Percentiles rank a stretch among this genome's conserved stretches.
Conservation (phyloP, 192 early-diverging fungal genomes). For the Umbelopsis ramanniana region DNA sequence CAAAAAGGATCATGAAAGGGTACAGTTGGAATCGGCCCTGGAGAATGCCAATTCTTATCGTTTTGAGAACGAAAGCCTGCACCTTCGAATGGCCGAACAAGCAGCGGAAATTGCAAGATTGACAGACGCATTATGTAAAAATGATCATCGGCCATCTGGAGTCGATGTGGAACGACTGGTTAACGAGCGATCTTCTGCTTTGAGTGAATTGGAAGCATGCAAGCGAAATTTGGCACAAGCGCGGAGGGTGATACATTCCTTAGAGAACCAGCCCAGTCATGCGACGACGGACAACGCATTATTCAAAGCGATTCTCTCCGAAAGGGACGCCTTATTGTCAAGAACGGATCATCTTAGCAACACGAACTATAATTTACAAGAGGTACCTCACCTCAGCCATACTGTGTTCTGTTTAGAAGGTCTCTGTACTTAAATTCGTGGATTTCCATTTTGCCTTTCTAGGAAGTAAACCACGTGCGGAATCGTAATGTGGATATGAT, state of each 20-base stretch:
- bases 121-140: neutral
- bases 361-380: constrained; percentile 8
- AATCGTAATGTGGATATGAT: constrained; percentile 46
- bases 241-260: constrained; percentile 9
- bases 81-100: constrained; percentile 28
- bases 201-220: constrained; percentile 3
- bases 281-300: neutral
- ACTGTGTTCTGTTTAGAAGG: neutral
- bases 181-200: neutral
- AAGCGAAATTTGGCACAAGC: constrained; percentile 17
- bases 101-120: constrained; percentile 28
- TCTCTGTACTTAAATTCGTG: neutral
- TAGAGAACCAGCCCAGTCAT: constrained; percentile 12
- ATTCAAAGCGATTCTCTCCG: constrained; percentile 28
- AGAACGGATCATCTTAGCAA: constrained; percentile 14
- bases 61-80: constrained; percentile 32
- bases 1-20: constrained; percentile 45
- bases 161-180: constrained; percentile 1
- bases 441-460: neutral
- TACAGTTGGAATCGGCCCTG: constrained; percentile 39
- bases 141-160: neutral
- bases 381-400: constrained; percentile 6
- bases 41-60: constrained; percentile 23
- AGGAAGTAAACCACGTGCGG: constrained; percentile 29
- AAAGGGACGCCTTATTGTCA: constrained; percentile 16